Conservation (phyloP, 2,329 filamentous ascomycete species). For the Lasiodiplodia sp. region DNA sequence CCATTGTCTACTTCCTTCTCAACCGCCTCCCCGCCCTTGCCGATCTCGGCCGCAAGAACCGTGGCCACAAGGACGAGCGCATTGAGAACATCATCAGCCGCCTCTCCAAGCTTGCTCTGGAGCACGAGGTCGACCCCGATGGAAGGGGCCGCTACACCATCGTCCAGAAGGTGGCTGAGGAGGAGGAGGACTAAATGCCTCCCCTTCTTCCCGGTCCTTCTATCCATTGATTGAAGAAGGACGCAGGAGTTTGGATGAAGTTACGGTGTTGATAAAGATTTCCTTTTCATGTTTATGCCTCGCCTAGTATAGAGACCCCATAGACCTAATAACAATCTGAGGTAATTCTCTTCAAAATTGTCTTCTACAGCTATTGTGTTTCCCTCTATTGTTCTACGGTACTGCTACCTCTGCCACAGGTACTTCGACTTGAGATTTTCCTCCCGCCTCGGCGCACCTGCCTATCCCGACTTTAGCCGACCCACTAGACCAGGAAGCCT, state of each 20-base stretch:
- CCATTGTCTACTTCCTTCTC: slow-evolving; percentile 69
- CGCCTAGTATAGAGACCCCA: slow-evolving; percentile 28
- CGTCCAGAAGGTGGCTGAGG: slow-evolving; percentile 52
- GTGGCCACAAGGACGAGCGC: slow-evolving; percentile 66
- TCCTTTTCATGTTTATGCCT: slow-evolving; percentile 25
- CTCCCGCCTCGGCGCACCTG: slow-evolving; percentile 12
- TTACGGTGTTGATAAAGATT: slow-evolving; percentile 27
- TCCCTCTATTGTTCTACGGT: slow-evolving; percentile 1
- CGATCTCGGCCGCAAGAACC: slow-evolving; percentile 69
- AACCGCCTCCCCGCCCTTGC: slow-evolving; percentile 66
- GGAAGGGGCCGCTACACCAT: slow-evolving; percentile 55
- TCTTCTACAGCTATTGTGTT: slow-evolving; percentile 15
- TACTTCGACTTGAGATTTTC: neutral
- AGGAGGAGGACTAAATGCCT: slow-evolving; percentile 54
- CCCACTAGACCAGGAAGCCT: slow-evolving; percentile 6
- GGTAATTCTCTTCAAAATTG: slow-evolving; percentile 24
- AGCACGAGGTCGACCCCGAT: slow-evolving; percentile 63
- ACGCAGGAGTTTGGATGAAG: slow-evolving; percentile 30
- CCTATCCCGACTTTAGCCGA: slow-evolving; percentile 12
- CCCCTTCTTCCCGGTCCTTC: slow-evolving; percentile 20
- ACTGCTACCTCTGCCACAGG: slow-evolving; percentile 24
- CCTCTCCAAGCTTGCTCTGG: slow-evolving; percentile 68
- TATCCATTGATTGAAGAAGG: slow-evolving; percentile 21
- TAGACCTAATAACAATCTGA: slow-evolving; percentile 27
- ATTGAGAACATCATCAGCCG: slow-evolving; percentile 72